Percentiles rank a stretch among this genome's conserved stretches.
phyloP scores from a whole-genome alignment of 169 alveolate genomes.

The Plasmodium coatneyi region DNA sequence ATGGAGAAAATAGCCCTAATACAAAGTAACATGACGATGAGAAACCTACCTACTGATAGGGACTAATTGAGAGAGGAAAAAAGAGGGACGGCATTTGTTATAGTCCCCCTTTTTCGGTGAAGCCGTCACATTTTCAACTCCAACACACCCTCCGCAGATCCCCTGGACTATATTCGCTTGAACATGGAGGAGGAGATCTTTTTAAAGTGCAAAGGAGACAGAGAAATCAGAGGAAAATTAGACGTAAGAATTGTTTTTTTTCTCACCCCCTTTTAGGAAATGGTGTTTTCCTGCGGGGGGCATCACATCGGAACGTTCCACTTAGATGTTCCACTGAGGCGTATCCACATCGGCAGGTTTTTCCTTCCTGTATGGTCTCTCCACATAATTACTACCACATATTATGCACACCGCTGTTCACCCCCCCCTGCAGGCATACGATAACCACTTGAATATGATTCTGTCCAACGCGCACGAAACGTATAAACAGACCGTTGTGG shows the following conservation, averaged over 20 bases:
- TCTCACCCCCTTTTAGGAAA: neutral
- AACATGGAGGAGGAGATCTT: slow-evolving; percentile 90
- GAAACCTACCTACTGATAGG: neutral
- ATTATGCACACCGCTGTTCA: neutral
- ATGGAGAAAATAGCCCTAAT: slow-evolving; percentile 56
- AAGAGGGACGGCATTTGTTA: neutral
- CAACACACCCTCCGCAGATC: slow-evolving; percentile 82
- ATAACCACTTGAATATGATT: slow-evolving; percentile 93
- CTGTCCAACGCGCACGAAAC: slow-evolving; percentile 92
- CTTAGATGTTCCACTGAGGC: neutral
- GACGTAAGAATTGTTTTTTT: slow-evolving; percentile 77
- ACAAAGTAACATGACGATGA: slow-evolving; percentile 19
- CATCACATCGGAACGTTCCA: neutral
- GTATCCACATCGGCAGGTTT: neutral
- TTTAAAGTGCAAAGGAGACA: slow-evolving; percentile 92
- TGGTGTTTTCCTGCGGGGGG: neutral
- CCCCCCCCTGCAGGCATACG: slow-evolving; percentile 87
- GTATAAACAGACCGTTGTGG: slow-evolving; percentile 31
- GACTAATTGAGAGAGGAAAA: neutral
- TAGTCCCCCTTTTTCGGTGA: neutral
- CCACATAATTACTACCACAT: neutral
- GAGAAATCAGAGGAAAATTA: slow-evolving; percentile 91
- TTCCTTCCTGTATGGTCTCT: neutral
- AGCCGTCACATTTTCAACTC: neutral
- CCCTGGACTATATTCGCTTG: slow-evolving; percentile 91